Base-by-base conservation (phyloP, 805 yeast species). In the Vanderwaltozyma tropicalis region DNA sequence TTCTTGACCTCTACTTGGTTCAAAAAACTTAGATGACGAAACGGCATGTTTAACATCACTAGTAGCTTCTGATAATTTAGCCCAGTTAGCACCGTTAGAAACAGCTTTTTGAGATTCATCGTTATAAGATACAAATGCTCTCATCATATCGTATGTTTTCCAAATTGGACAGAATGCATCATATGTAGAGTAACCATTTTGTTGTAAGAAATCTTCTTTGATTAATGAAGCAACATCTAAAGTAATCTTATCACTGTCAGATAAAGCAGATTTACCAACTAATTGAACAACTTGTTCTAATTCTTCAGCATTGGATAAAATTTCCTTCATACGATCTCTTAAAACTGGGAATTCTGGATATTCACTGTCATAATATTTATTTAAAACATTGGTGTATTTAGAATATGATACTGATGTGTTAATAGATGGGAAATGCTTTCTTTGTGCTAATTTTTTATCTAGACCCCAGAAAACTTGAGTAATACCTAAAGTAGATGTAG, bases 401-500 rank as follows among this genome's bases (percentile, higher is more conserved):
- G 98, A 92, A 69, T 92, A 92, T 16, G 98, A 92, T 19, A 85
- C 88, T 10, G 94, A 74, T 12, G 98, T 92, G 69, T 92, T 92
- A 61, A 92, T 84, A 26, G 97, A 89, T 53, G 99, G 99, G 85
- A 92, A 92, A 71, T 92, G 99, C 70, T 92, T 92, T 74, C 99
- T 88, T 73, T 92, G 99, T 18, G 99, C 98, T 58, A 92, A 76
- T 67, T 89, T 92, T 69, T 92, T 92, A 69, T 92, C 99, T 66
- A 92, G 76, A 68, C 99, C 99, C 99, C 99, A 92, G 71, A 92
- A 92, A 37, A 92, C 99, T 71, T 92, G 99, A n/a, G 98, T 92
- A 53, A 92, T 92, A 82, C 96, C 97, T 58, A 92, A 76, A 26
- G 99, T 92, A 7, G 98, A 78, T 16, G 97, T 89, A 20, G 99